Evolutionary conservation across 495 filamentous ascomycete species (phyloP), one percentile per base, ranked within the genome.

Genomic region (Penicillium lagena): DNA sequence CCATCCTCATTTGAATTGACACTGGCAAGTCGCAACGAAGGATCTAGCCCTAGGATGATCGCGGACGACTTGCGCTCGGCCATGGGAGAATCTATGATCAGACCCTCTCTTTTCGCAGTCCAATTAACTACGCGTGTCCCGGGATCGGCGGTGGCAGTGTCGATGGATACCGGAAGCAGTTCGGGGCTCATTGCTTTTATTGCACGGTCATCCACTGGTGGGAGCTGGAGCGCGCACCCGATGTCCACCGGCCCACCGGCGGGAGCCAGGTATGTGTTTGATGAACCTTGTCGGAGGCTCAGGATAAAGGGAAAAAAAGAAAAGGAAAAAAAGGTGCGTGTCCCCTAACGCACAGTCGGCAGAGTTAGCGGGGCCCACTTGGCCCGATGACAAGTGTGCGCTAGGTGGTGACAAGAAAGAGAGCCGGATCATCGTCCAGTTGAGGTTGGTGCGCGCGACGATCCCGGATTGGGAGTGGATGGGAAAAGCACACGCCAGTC

Each of bases 71-170:
- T 22, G 22, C 4, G 22, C 22, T 2, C 22, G 4, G 22, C 22
- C 22, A 4, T 22, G 22, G 4, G 22, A 22, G 22, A 22, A 4
- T 22, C 22, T 6, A 22, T 22, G 47, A 12, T 47, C 44, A 22
- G 36, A 35, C 30, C 40, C 32, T 33, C 14, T 37, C n/a, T 35
- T 14, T 30, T 12, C 9, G 29, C 30, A 28, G 11, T 17, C 40
- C 35, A 35, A 56, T 47, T 47, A 13, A 37, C 40, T 52, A 37
- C 29, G 54, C 22, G 42, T 28, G 49, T 60, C 53, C 64, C 63
- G 63, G 60, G 66, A 67, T 69, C 66, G 61, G 63, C 63, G 53
- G 58, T 58, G 55, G 51, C 55, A 56, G 56, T 62, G 63, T 59
- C 35, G 47, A 59, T 53, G 43, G 39, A 53, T 52, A 52, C 54